A percentile compares a stretch with the other conserved stretches of the same genome.
Evolutionary conservation across 2,329 filamentous ascomycete genomes (phyloP).

Genomic region (Penicillium sp.): DNA sequence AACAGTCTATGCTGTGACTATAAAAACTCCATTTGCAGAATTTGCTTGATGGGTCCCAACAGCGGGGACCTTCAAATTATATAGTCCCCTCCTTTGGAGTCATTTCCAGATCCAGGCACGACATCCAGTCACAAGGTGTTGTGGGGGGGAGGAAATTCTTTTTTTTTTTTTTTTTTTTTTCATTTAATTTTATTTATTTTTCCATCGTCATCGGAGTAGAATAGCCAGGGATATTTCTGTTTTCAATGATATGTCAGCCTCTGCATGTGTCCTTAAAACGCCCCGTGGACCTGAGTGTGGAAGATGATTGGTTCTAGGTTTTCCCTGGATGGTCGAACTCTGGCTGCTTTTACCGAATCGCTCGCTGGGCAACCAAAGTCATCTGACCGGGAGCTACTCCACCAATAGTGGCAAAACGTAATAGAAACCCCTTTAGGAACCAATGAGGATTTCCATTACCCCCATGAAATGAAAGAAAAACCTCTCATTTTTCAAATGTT

Average conservation of each 20-base stretch:
- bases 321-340: not conserved
- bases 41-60: slow-evolving; percentile 10
- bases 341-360: slow-evolving; percentile 17
- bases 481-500: slow-evolving; percentile 6
- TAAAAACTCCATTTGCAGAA: slow-evolving; percentile 6
- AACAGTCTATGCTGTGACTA: slow-evolving; percentile 4
- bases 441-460: slow-evolving; percentile 36
- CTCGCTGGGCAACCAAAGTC: slow-evolving; percentile 19
- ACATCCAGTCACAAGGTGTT: slow-evolving; percentile 23
- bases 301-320: not conserved
- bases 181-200: not conserved
- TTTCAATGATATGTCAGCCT: slow-evolving; percentile 13
- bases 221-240: not conserved
- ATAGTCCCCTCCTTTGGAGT: slow-evolving; percentile 18
- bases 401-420: slow-evolving; percentile 34
- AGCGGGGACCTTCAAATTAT: slow-evolving; percentile 16
- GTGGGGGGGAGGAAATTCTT: slow-evolving; percentile 11
- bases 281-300: slow-evolving; percentile 1
- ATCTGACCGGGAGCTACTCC: slow-evolving; percentile 30
- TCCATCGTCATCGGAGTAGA: slow-evolving; percentile 14
- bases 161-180: slow-evolving; percentile 8
- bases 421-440: slow-evolving; percentile 32
- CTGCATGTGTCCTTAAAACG: not conserved
- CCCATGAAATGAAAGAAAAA: slow-evolving; percentile 23
- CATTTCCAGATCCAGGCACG: slow-evolving; percentile 18